Evolutionary conservation across 176 grass and related monocot genomes (phyloP), one percentile per base, ranked within the genome.

Genomic region (Oryza glaberrima): DNA sequence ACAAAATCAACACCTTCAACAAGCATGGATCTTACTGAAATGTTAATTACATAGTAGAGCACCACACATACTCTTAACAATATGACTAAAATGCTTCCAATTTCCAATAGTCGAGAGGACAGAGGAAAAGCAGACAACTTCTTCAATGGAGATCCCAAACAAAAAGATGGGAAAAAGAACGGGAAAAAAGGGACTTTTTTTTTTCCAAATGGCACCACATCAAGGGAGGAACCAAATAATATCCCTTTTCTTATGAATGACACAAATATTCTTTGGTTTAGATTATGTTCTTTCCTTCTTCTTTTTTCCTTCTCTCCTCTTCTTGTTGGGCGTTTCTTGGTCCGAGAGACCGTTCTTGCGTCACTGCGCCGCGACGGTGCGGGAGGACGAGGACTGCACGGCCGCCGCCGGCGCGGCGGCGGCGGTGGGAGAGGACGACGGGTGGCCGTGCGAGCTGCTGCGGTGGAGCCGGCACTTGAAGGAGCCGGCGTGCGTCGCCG

Each of bases 401-500:
- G 81, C 69, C 2, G 81, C 13, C 45, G 75, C 41, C 16, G 87
- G 69, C 45, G 49, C 47, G 36, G 49, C 47, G 3, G 77, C 79
- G 61, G 67, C 14, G 61, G 77, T 25, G 12, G 69, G 65, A 38
- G 90, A 85, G 1, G 84, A 48, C 11, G 83, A 30, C 32, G 81
- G 30, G 35, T 77, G 84, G 54, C 14, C 82, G 28, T 88, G 89
- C 25, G 92, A 85, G 67, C 22, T 72, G 75, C 45, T 54, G 32
- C 95, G 89, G 83, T 98, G 95, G 87, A 98, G 89, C 2, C 95
- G 95, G 74, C 95, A 98, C 89, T 98, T 98, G 87, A 98, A 98
- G 1, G 95, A 95, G 2, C 91, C 86, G 0, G 93, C 82, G 38
- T 95, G 93, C 19, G 91, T 98, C n/a, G 96, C 80, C 67, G 96